phyloP scores from a whole-genome alignment of 2,329 filamentous ascomycete species.

The Triangularia verruculosa region DNA sequence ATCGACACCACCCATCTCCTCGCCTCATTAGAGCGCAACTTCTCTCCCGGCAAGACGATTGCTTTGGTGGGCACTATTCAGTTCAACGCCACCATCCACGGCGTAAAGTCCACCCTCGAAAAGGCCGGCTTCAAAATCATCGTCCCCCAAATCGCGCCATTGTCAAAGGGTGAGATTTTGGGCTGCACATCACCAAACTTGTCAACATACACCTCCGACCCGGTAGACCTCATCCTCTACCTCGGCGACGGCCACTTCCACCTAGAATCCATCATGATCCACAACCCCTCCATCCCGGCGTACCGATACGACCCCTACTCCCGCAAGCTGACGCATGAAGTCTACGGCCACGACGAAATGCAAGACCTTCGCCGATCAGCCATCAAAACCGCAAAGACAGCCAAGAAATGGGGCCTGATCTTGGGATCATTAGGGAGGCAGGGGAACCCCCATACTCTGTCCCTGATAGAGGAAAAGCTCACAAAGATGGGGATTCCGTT shows the following conservation, averaged over 20 bases:
- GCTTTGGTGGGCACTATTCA: slow-evolving; percentile 96
- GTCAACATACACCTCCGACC: slow-evolving; percentile 27
- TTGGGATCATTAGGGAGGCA: slow-evolving; percentile 89
- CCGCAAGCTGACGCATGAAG: slow-evolving; percentile 83
- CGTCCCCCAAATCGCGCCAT: slow-evolving; percentile 86
- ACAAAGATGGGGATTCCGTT: slow-evolving; percentile 70
- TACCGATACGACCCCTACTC: slow-evolving; percentile 98
- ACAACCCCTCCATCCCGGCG: slow-evolving; percentile 85
- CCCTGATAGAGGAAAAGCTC: slow-evolving; percentile 77
- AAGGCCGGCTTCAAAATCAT: slow-evolving; percentile 80
- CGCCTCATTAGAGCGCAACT: slow-evolving; percentile 84
- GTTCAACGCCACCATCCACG: slow-evolving; percentile 96
- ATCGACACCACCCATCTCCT: slow-evolving; percentile 89
- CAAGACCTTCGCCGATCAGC: slow-evolving; percentile 75
- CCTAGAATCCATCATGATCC: slow-evolving; percentile 98
- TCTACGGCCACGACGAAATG: slow-evolving; percentile 89
- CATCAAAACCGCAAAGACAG: slow-evolving; percentile 70
- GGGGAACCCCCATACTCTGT: slow-evolving; percentile 91
- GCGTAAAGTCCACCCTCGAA: slow-evolving; percentile 72
- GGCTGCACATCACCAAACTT: slow-evolving; percentile 85
- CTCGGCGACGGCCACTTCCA: slow-evolving; percentile 93
- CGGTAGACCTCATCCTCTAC: slow-evolving; percentile 78
- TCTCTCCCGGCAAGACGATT: slow-evolving; percentile 78
- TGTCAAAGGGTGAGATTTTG: slow-evolving; percentile 93
- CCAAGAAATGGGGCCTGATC: slow-evolving; percentile 91